phyloP scores from a whole-genome alignment of 108 stramenopile species.

The Nannochloropsis oceanica region DNA sequence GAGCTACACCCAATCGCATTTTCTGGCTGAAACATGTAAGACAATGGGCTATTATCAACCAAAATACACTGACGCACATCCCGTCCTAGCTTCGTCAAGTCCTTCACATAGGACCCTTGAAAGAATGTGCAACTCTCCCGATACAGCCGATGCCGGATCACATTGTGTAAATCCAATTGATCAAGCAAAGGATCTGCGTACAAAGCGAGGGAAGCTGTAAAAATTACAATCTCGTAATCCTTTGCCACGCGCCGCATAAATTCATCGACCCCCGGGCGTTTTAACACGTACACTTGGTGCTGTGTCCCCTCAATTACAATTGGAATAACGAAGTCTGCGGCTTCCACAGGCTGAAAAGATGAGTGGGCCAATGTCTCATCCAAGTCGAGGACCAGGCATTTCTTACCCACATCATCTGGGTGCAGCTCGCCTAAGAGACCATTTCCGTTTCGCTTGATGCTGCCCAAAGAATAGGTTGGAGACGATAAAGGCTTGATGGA shows the following conservation, averaged over 20 bases:
- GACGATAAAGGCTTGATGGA: too few species aligned
- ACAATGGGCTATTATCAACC: constrained; percentile 90
- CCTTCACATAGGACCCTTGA: constrained; percentile 97
- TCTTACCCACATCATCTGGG: neutral
- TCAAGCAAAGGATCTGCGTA: constrained; percentile 95
- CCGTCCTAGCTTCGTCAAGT: constrained; percentile 62
- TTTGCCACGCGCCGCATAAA: constrained; percentile 82
- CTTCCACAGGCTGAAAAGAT: constrained; percentile 64
- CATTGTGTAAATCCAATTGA: constrained; percentile 64
- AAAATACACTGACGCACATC: constrained; percentile 74
- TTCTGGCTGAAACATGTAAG: constrained; percentile 92
- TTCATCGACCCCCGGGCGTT: constrained; percentile 89
- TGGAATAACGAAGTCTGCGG: constrained; percentile 76
- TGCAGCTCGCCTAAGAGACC: neutral
- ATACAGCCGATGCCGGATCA: constrained; percentile 70
- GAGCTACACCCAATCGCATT: constrained; percentile 91
- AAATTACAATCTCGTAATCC: constrained; percentile 93
- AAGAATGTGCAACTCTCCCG: constrained; percentile 93
- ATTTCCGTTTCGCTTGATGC: too few species aligned
- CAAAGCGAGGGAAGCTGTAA: constrained; percentile 91
- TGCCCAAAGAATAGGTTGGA: too few species aligned
- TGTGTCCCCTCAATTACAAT: constrained; percentile 90
- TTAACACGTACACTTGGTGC: constrained; percentile 91
- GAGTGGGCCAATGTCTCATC: constrained; percentile 96
- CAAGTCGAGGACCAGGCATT: constrained; percentile 72